Evolutionary conservation across 108 stramenopile species (phyloP).

Genomic region (Bacterosira constricta): DNA sequence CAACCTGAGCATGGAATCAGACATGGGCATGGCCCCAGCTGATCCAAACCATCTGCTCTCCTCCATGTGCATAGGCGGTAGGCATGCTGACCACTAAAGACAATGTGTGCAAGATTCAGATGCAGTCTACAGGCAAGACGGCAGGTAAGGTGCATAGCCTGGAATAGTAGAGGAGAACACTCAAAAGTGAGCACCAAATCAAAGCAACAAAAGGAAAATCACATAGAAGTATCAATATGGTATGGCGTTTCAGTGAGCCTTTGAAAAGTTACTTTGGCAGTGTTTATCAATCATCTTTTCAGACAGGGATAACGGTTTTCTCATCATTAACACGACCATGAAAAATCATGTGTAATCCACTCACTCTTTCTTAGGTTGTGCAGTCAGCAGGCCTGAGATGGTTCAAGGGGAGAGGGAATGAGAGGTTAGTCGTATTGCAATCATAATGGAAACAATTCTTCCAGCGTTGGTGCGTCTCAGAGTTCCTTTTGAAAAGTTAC

Average conservation of each 20-base stretch:
- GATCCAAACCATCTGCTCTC: no score
- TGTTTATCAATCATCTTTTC: slow-evolving; percentile 36
- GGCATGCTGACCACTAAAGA: no score
- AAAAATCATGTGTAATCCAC: neutral
- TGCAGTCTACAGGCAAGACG: no score
- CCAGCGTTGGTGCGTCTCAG: neutral
- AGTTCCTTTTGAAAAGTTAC: slow-evolving; percentile 34
- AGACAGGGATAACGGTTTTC: slow-evolving; percentile 43
- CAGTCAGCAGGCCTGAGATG: neutral
- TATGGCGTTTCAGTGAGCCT: slow-evolving; percentile 20
- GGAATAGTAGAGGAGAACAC: no score
- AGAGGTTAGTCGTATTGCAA: neutral
- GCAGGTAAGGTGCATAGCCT: no score
- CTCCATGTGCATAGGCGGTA: no score
- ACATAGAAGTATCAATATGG: no score
- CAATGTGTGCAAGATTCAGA: no score
- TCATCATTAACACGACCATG: slow-evolving; percentile 22
- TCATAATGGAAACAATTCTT: neutral
- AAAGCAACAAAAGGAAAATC: no score
- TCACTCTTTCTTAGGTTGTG: neutral
- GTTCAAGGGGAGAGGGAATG: neutral
- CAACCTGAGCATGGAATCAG: no score
- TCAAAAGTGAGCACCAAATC: no score
- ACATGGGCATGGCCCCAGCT: no score
- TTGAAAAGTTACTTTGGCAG: slow-evolving; percentile 43